These are phyloP conservation scores for Blastocystis sp. DNA, from an alignment of 352 stramenopile genomes.

Conservation along the genomic window DNA sequence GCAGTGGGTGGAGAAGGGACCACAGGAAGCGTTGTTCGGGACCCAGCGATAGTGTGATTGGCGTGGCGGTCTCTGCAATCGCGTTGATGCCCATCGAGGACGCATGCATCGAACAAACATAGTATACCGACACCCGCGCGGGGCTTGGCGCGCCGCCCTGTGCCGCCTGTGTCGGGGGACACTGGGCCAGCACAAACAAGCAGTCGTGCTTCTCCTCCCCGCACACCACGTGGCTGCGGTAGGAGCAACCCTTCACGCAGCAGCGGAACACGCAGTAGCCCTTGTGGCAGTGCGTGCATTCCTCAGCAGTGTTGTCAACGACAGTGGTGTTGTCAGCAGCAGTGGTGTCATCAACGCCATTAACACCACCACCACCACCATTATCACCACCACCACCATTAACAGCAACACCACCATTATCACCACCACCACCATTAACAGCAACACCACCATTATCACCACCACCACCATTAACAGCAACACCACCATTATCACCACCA, in stretches of 20 bases:
- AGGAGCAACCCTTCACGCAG: not conserved
- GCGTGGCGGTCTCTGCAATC: not conserved
- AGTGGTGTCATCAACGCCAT: not conserved
- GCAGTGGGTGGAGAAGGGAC: not conserved
- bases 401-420: no score
- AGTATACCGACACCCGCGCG: not conserved
- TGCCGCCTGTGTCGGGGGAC: no score
- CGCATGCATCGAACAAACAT: not conserved
- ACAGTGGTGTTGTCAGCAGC: not conserved
- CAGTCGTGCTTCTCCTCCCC: not conserved
- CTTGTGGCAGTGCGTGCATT: not conserved
- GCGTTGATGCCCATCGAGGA: not conserved
- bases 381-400: no score
- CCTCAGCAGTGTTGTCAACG: not conserved
- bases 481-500: not conserved
- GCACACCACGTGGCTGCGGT: not conserved
- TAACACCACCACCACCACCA: no score
- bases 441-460: no score
- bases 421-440: no score
- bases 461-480: no score
- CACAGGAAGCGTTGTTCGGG: not conserved
- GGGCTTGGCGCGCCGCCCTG: no score
- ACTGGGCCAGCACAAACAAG: not conserved
- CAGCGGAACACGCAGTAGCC: slow-evolving; percentile 2
- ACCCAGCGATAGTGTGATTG: not conserved